Conservation (phyloP, 1,139 yeast genomes). For the Magnusiomyces paraingens region DNA sequence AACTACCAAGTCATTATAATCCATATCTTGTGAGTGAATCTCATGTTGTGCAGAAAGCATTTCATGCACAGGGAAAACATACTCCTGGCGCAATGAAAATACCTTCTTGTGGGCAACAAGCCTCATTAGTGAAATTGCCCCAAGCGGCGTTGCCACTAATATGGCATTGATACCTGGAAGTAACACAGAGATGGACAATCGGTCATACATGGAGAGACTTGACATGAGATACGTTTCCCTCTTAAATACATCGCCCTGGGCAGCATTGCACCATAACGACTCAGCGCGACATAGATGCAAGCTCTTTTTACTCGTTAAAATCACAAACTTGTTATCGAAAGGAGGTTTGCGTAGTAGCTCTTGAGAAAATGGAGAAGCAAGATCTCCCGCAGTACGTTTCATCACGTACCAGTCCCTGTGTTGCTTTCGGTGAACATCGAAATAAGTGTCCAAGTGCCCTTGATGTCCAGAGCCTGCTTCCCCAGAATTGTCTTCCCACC, state of each 20-base stretch:
- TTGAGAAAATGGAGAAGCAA: constrained; percentile 26
- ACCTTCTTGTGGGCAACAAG: constrained; percentile 43
- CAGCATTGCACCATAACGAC: constrained; percentile 46
- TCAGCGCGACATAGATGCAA: constrained; percentile 42
- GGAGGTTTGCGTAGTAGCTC: constrained; percentile 38
- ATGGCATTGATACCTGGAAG: background rate
- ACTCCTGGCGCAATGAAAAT: constrained; percentile 56
- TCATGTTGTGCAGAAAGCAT: constrained; percentile 16
- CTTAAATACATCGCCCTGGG: constrained; percentile 43
- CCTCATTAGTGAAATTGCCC: background rate
- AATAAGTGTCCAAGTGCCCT: background rate
- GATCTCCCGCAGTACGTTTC: constrained; percentile 4
- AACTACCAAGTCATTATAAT: constrained; percentile 18
- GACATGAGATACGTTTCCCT: constrained; percentile 29
- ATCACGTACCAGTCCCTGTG: constrained; percentile 5
- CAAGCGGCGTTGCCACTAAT: background rate
- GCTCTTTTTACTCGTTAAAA: constrained; percentile 34
- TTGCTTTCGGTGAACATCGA: background rate
- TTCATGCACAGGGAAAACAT: constrained; percentile 35
- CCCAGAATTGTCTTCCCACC: background rate
- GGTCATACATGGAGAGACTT: constrained; percentile 42
- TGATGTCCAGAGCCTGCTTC: background rate
- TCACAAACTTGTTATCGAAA: constrained; percentile 43
- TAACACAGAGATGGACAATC: background rate
- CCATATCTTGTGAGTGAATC: background rate